Conservation (phyloP, 2,329 filamentous ascomycete genomes). For the Talaromyces sp. region DNA sequence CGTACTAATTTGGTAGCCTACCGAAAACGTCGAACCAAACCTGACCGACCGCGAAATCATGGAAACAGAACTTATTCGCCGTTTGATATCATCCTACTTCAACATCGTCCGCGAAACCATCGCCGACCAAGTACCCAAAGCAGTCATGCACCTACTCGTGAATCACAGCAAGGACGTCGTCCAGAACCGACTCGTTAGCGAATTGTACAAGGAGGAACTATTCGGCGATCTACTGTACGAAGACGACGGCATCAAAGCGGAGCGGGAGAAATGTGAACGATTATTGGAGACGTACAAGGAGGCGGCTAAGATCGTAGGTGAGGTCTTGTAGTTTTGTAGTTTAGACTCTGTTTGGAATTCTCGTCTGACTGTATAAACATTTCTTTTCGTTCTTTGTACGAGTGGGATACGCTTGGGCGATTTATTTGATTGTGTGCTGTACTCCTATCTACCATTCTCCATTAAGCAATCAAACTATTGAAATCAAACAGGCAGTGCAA, state of each 20-base stretch:
- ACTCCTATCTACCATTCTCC: conserved; percentile 5
- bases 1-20: conserved; percentile 28
- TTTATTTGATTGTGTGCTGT: conserved; percentile 7
- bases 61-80: conserved; percentile 95
- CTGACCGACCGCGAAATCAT: conserved; percentile 94
- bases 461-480: background rate
- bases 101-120: conserved; percentile 99
- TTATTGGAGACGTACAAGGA: conserved; percentile 93
- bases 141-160: conserved; percentile 96
- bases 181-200: conserved; percentile 92
- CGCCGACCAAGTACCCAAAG: conserved; percentile 96
- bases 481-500: background rate
- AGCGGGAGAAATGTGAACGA: conserved; percentile 97
- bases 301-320: conserved; percentile 95
- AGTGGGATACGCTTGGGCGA: background rate
- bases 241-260: conserved; percentile 94
- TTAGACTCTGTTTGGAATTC: background rate
- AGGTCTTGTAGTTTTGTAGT: conserved; percentile 65
- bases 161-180: conserved; percentile 98
- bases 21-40: conserved; percentile 66
- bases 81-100: conserved; percentile 97
- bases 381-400: background rate
- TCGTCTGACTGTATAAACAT: conserved; percentile 5
- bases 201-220: conserved; percentile 86
- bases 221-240: conserved; percentile 95